Conservation (phyloP, 2,329 filamentous ascomycete genomes). For the Aphanoascus verrucosus region DNA sequence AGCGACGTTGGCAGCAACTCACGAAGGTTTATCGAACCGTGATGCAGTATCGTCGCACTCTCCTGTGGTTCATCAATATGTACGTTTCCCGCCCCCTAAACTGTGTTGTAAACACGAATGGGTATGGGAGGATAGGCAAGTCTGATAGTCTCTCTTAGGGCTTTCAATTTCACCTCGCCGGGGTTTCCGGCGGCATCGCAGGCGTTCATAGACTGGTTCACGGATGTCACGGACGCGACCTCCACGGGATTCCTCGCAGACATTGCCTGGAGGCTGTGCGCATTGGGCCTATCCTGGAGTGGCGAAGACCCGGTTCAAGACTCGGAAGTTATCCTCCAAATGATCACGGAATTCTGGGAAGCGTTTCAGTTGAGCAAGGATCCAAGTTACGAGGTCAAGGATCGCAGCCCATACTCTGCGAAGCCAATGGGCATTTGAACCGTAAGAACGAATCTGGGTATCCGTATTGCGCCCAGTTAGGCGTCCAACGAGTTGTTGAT, state of each 20-base stretch:
- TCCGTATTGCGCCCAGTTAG: too few species aligned
- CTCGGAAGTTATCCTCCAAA: slow-evolving; percentile 9
- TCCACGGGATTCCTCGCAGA: slow-evolving; percentile 16
- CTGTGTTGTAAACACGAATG: neutral
- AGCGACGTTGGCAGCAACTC: slow-evolving; percentile 14
- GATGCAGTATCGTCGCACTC: slow-evolving; percentile 16
- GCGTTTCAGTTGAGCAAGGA: slow-evolving; percentile 9
- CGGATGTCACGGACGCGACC: slow-evolving; percentile 15
- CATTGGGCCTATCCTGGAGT: slow-evolving; percentile 12
- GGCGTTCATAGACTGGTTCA: slow-evolving; percentile 17
- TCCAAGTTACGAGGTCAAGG: neutral
- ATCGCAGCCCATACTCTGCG: neutral
- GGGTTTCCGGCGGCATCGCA: slow-evolving; percentile 13
- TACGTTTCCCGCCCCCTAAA: slow-evolving; percentile 5
- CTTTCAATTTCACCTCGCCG: slow-evolving; percentile 15
- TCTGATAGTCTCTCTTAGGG: slow-evolving; percentile 10
- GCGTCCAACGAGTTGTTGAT: too few species aligned
- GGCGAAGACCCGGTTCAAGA: slow-evolving; percentile 13
- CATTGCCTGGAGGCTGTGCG: slow-evolving; percentile 15
- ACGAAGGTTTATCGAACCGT: slow-evolving; percentile 12
- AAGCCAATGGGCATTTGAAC: too few species aligned
- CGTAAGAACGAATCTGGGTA: too few species aligned
- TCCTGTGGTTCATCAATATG: slow-evolving; percentile 16
- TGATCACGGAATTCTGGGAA: slow-evolving; percentile 15
- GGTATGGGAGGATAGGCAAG: neutral